phyloP scores from a whole-genome alignment of 768 basidiomycete species.

The Agrocybe pediades region DNA sequence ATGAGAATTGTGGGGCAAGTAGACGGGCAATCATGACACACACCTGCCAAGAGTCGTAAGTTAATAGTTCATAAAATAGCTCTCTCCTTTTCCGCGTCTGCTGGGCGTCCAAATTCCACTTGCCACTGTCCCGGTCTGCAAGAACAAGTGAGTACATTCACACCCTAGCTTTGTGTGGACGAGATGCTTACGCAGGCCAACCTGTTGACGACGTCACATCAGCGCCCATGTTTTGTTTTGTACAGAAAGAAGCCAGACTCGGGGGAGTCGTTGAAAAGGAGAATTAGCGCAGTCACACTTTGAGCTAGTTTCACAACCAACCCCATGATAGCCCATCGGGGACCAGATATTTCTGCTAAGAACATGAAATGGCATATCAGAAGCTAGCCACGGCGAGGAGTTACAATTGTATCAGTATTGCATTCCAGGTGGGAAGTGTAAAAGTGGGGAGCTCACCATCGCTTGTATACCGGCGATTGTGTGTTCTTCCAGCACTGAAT shows the following conservation, averaged over 20 bases:
- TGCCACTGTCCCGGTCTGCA: constrained; percentile 67
- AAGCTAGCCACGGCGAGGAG: constrained; percentile 39
- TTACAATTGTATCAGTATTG: background rate
- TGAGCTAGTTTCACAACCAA: constrained; percentile 70
- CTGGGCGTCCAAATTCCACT: constrained; percentile 58
- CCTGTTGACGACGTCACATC: constrained; percentile 34
- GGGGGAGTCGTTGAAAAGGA: constrained; percentile 18
- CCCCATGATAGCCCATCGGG: constrained; percentile 73
- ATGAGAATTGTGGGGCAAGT: background rate
- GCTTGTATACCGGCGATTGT: constrained; percentile 66
- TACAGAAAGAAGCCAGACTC: background rate
- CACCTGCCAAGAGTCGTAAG: constrained; percentile 75
- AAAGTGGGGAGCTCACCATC: constrained; percentile 41
- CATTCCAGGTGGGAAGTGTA: background rate
- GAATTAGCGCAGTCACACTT: constrained; percentile 45
- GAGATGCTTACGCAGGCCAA: constrained; percentile 64
- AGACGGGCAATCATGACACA: constrained; percentile 11
- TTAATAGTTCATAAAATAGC: constrained; percentile 66
- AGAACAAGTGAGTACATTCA: background rate
- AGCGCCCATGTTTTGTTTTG: constrained; percentile 14
- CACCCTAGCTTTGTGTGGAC: background rate
- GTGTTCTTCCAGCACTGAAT: constrained; percentile 67
- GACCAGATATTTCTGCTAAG: constrained; percentile 51
- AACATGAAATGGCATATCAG: constrained; percentile 60
- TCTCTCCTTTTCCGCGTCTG: constrained; percentile 62